Base-by-base conservation (phyloP, 306 rosid species). In the Vigna hirtella region DNA sequence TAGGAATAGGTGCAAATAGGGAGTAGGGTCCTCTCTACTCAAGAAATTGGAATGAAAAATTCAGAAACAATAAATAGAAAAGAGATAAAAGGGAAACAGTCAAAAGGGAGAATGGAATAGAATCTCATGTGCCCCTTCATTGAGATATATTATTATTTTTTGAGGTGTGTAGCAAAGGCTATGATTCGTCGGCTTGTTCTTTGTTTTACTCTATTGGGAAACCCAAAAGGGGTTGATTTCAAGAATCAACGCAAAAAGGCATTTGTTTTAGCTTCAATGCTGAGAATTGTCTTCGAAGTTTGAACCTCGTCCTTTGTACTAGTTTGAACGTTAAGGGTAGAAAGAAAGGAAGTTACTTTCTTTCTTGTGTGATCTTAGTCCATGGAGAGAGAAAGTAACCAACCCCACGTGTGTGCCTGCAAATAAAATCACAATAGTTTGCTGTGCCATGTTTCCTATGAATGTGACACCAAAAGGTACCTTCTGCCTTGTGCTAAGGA, bases 111-210 rank as follows among this genome's bases (percentile, higher is more conserved):
- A 72, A 77, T 56, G 36, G 76, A 79, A 66, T 75, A 77, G 84
- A 89, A 87, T 85, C 88, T 89, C 7, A 66, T 70, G 81, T 66
- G 83, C 79, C 81, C 68, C 82, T 82, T 88, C 81, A 18, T 84
- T 75, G 80, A 81, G 49, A 45, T 59, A 36, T 55, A 66, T 32
- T 76, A 38, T 26, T 34, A 10, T 48, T 56, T 52, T 49, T 59
- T 67, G 43, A 38, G 32, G 76, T 62, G 77, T 49, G 80, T 51
- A 71, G 67, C 67, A 87, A 83, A 86, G 82, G 79, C 84, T 70
- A 50, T 78, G 63, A 83, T 72, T 82, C 76, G 83, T 84, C 86
- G 68, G 79, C 57, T 86, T 86, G 66, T 76, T 61, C 78, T 66
- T 86, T 80, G 86, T 84, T 83, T 81, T 71, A 81, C 74, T 78